Evolutionary conservation across 2,329 filamentous ascomycete species (phyloP).

Genomic region (Bipolaris oryzae): DNA sequence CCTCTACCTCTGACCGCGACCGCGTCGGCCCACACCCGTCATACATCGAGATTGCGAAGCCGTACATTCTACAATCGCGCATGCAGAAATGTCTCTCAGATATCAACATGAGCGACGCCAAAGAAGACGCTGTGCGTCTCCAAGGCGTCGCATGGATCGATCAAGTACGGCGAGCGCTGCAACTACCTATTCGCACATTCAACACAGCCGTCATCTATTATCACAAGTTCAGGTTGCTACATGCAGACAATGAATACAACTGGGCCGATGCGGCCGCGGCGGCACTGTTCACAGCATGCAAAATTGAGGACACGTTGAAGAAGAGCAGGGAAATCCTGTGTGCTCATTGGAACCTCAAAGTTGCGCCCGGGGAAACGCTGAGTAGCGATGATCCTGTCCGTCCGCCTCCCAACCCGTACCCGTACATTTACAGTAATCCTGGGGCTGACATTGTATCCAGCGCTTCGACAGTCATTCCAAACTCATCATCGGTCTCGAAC

Average conservation of each 20-base stretch:
- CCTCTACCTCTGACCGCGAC: slow-evolving; percentile 32
- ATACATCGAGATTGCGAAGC: slow-evolving; percentile 68
- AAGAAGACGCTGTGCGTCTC: slow-evolving; percentile 79
- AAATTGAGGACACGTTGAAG: slow-evolving; percentile 97
- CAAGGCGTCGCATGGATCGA: slow-evolving; percentile 91
- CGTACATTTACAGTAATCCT: no score
- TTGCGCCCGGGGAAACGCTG: slow-evolving; percentile 67
- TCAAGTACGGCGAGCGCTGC: slow-evolving; percentile 76
- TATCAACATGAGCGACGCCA: slow-evolving; percentile 73
- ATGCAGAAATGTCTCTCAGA: slow-evolving; percentile 74
- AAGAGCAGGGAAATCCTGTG: slow-evolving; percentile 93
- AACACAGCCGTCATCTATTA: slow-evolving; percentile 92
- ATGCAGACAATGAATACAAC: slow-evolving; percentile 84
- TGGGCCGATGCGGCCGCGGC: slow-evolving; percentile 85
- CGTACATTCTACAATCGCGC: slow-evolving; percentile 82
- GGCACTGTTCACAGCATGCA: slow-evolving; percentile 89
- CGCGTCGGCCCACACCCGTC: slow-evolving; percentile 63
- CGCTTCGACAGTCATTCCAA: slow-evolving; percentile 80
- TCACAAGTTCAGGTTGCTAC: slow-evolving; percentile 87
- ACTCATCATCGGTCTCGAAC: slow-evolving; percentile 85
- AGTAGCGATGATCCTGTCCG: slow-evolving; percentile 82
- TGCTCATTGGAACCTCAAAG: slow-evolving; percentile 85
- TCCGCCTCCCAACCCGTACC: neutral
- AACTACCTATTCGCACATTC: slow-evolving; percentile 87
- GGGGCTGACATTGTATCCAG: slow-evolving; percentile 53